These are phyloP conservation scores for Huntiella abstrusa DNA, from an alignment of 2,329 filamentous ascomycete genomes.

Conservation along the genomic window DNA sequence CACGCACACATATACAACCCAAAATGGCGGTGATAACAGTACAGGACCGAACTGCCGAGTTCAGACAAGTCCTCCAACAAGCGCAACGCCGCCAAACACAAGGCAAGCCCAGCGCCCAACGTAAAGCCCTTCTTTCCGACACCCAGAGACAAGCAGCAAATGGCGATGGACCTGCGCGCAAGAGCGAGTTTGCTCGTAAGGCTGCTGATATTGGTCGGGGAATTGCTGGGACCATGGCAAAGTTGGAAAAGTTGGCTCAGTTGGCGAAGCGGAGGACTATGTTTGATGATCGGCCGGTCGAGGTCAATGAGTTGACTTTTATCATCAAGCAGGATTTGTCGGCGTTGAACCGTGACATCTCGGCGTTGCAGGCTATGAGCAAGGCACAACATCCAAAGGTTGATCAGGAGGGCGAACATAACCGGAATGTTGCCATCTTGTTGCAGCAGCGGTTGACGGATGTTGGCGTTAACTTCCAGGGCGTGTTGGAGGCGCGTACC, in stretches of 20 bases:
- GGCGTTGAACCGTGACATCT: conserved; percentile 67
- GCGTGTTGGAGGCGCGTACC: conserved; percentile 85
- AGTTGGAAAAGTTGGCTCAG: conserved; percentile 82
- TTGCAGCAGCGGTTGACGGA: conserved; percentile 83
- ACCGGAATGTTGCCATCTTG: conserved; percentile 89
- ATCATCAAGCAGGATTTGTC: conserved; percentile 96
- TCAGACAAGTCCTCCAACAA: conserved; percentile 74
- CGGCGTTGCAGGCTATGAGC: conserved; percentile 58
- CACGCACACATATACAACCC: not conserved
- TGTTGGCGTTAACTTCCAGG: conserved; percentile 90
- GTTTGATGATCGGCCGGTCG: conserved; percentile 89
- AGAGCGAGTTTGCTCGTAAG: conserved; percentile 82
- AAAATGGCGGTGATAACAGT: conserved; percentile 54
- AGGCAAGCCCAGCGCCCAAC: conserved; percentile 59
- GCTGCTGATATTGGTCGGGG: conserved; percentile 84
- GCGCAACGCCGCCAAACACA: conserved; percentile 63
- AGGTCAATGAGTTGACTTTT: conserved; percentile 92
- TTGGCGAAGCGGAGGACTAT: conserved; percentile 92
- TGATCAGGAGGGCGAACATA: conserved; percentile 84
- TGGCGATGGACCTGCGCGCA: conserved; percentile 28
- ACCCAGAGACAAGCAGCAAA: conserved; percentile 48
- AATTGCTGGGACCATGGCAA: conserved; percentile 83
- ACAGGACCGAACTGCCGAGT: conserved; percentile 92
- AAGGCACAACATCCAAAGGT: conserved; percentile 51
- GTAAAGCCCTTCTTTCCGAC: conserved; percentile 60